phyloP scores from a whole-genome alignment of 2,329 filamentous ascomycete genomes.

The Aspergillus candidus region DNA sequence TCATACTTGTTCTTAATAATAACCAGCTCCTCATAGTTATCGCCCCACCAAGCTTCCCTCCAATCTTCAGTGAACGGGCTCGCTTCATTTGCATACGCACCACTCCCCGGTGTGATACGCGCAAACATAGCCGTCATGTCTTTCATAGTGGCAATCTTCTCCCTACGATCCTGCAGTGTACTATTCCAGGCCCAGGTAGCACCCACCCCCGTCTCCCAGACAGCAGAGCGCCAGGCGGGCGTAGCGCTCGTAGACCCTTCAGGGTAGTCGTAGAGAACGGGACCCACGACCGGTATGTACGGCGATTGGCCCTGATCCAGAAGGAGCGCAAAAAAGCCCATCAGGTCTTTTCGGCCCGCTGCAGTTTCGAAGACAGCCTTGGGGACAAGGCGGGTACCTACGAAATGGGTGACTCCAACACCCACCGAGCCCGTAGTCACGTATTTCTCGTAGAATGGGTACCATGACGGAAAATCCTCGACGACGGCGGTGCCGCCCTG shows the following conservation, averaged over 20 bases:
- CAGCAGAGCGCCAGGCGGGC: slow-evolving; percentile 15
- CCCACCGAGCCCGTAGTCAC: slow-evolving; percentile 13
- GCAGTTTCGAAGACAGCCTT: slow-evolving; percentile 11
- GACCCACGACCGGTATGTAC: slow-evolving; percentile 15
- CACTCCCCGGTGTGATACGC: slow-evolving; percentile 12
- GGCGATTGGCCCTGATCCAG: slow-evolving; percentile 6
- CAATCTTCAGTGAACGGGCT: slow-evolving; percentile 15
- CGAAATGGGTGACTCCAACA: slow-evolving; percentile 14
- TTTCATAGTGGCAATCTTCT: slow-evolving; percentile 8
- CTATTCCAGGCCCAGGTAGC: slow-evolving; percentile 13
- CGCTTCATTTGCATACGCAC: slow-evolving; percentile 16
- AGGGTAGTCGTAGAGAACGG: slow-evolving; percentile 15
- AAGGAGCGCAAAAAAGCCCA: slow-evolving; percentile 9
- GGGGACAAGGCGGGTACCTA: slow-evolving; percentile 16
- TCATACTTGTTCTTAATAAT: slow-evolving; percentile 18
- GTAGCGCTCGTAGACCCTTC: slow-evolving; percentile 11
- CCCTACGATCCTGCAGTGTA: slow-evolving; percentile 8
- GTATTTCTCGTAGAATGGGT: slow-evolving; percentile 14
- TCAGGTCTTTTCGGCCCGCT: slow-evolving; percentile 10
- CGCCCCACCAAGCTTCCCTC: slow-evolving; percentile 16
- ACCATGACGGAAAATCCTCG: slow-evolving; percentile 15
- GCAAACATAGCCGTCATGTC: slow-evolving; percentile 11
- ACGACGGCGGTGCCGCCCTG: slow-evolving; percentile 11
- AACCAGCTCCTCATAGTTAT: slow-evolving; percentile 15
- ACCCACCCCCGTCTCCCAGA: slow-evolving; percentile 13